Conservation (phyloP, 768 basidiomycete genomes). For the Tylopilus sp. region DNA sequence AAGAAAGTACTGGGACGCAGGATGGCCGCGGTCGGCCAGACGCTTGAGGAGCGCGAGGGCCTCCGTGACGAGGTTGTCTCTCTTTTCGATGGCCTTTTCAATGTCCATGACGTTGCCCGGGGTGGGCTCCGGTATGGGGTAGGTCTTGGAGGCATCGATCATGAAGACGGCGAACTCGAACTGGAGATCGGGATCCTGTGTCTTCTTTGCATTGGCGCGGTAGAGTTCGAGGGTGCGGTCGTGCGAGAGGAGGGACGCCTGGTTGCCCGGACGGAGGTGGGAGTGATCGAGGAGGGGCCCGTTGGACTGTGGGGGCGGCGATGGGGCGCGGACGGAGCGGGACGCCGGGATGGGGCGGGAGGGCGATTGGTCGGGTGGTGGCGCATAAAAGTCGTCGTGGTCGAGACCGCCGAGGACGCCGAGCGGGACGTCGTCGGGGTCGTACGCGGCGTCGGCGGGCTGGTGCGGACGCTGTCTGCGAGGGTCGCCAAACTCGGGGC, state of each 20-base stretch:
- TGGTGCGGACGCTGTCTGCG: slow-evolving; percentile 19
- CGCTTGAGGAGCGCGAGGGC: slow-evolving; percentile 84
- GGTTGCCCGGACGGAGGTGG: slow-evolving; percentile 88
- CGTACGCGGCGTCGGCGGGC: slow-evolving; percentile 32
- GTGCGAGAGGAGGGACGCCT: slow-evolving; percentile 90
- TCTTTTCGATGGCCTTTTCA: slow-evolving; percentile 75
- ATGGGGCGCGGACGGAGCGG: slow-evolving; percentile 62
- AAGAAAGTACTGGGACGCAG: slow-evolving; percentile 94
- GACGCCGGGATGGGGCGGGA: slow-evolving; percentile 39
- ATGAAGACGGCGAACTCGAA: slow-evolving; percentile 99
- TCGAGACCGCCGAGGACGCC: slow-evolving; percentile 32
- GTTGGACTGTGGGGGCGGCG: slow-evolving; percentile 47
- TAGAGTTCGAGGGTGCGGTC: slow-evolving; percentile 97
- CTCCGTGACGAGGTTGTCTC: slow-evolving; percentile 87
- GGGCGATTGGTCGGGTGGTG: slow-evolving; percentile 28
- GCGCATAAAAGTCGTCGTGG: slow-evolving; percentile 40
- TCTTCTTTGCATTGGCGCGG: slow-evolving; percentile 97
- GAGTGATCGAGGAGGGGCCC: slow-evolving; percentile 84
- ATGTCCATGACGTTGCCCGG: slow-evolving; percentile 76
- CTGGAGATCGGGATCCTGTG: slow-evolving; percentile 94
- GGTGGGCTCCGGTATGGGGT: slow-evolving; percentile 70
- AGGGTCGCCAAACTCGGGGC: slow-evolving; percentile 19
- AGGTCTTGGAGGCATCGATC: slow-evolving; percentile 93
- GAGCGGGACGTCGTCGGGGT: slow-evolving; percentile 41
- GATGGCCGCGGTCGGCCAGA: slow-evolving; percentile 91